A percentile compares a stretch with the other conserved stretches of the same genome.
These are phyloP conservation scores for Boletus bicolor DNA, from an alignment of 768 basidiomycete genomes.

Conservation along the genomic window DNA sequence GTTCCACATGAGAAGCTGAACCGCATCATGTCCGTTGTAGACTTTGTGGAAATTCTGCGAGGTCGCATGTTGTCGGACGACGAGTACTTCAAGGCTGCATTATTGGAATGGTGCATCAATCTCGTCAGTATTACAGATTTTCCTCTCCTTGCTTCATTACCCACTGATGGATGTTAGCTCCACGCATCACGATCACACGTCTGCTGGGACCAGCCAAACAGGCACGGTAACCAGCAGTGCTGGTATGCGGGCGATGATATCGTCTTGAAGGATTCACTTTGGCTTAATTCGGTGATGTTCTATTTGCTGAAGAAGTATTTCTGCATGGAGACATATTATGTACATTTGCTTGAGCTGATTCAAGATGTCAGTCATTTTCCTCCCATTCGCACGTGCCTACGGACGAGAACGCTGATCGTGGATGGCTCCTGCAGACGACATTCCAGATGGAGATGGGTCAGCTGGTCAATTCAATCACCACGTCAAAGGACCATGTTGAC, in stretches of 20 bases:
- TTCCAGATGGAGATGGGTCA: constrained; percentile 4
- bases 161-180: neutral
- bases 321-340: neutral
- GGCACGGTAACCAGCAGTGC: neutral
- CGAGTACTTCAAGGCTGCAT: neutral
- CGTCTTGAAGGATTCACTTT: neutral
- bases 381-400: too few species aligned
- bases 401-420: neutral
- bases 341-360: constrained; percentile 1
- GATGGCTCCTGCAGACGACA: neutral
- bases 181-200: neutral
- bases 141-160: neutral
- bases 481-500: neutral
- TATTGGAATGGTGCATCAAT: neutral
- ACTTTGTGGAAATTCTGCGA: neutral
- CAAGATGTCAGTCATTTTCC: neutral
- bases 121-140: neutral
- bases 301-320: neutral
- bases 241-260: neutral
- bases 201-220: neutral
- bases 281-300: neutral
- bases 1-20: neutral
- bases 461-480: neutral
- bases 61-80: neutral
- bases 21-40: neutral